phyloP scores from a whole-genome alignment of 2,329 filamentous ascomycete genomes.

The Thelonectria olida region DNA sequence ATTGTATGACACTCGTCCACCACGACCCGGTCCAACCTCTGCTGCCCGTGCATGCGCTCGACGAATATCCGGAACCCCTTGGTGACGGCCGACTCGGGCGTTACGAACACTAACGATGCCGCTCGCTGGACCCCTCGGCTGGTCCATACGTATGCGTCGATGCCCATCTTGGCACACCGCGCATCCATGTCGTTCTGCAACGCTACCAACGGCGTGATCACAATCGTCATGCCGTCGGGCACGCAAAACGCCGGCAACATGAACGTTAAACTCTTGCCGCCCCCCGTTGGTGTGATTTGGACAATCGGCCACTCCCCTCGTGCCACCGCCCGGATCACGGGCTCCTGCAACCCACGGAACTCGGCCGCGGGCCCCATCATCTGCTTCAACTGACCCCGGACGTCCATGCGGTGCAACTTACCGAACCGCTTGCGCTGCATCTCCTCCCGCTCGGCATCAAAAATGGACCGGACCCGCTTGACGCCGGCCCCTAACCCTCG shows the following conservation, averaged over 20 bases:
- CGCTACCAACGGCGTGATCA: neutral
- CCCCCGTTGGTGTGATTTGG: neutral
- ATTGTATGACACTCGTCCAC: neutral
- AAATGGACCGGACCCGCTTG: neutral
- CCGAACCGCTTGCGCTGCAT: neutral
- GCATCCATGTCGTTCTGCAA: neutral
- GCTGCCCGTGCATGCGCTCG: neutral
- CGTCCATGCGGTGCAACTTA: neutral
- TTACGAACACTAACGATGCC: neutral
- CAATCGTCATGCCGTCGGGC: neutral
- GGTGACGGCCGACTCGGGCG: neutral
- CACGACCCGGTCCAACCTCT: neutral
- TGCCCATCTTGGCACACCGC: neutral
- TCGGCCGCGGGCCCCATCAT: neutral
- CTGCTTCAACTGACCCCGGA: neutral
- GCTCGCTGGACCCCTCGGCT: neutral
- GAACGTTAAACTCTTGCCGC: conserved; percentile 3
- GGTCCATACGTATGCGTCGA: neutral
- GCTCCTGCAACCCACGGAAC: neutral
- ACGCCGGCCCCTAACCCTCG: neutral
- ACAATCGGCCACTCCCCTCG: neutral
- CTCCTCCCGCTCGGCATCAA: neutral
- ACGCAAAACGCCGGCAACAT: neutral
- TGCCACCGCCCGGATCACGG: neutral
- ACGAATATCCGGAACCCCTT: conserved; percentile 1